A percentile compares a stretch with the other conserved stretches of the same genome.
These are phyloP conservation scores for Dryadomyces quercivorus DNA, from an alignment of 2,329 filamentous ascomycete genomes.

Conservation along the genomic window DNA sequence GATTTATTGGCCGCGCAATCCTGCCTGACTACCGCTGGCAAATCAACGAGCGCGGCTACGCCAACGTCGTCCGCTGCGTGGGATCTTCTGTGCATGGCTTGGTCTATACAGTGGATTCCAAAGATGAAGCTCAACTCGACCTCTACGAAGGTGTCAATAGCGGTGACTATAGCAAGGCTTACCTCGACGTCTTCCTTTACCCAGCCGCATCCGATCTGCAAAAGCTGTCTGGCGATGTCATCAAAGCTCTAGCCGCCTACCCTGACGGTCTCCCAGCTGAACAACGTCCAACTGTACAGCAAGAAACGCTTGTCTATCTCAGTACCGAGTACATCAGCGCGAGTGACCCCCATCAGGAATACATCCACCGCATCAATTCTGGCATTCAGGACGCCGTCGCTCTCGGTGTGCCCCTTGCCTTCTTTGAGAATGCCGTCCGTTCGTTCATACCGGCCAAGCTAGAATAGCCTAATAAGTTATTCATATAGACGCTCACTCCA, in stretches of 20 bases:
- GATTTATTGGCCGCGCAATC: slow-evolving; percentile 24
- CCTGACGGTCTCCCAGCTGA: background rate
- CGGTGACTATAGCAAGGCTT: slow-evolving; percentile 25
- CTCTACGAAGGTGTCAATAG: slow-evolving; percentile 25
- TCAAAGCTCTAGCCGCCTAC: slow-evolving; percentile 9
- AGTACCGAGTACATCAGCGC: slow-evolving; percentile 20
- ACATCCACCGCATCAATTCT: slow-evolving; percentile 27
- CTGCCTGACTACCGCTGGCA: slow-evolving; percentile 29
- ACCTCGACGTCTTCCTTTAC: slow-evolving; percentile 21
- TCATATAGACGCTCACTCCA: too few species aligned
- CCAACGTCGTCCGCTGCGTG: slow-evolving; percentile 23
- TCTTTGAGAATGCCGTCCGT: background rate
- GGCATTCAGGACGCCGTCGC: slow-evolving; percentile 23
- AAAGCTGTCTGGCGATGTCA: background rate
- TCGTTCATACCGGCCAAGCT: background rate
- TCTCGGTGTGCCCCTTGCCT: slow-evolving; percentile 14
- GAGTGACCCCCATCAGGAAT: slow-evolving; percentile 25
- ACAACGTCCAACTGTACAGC: slow-evolving; percentile 2
- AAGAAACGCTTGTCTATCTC: slow-evolving; percentile 27
- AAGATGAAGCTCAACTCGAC: background rate
- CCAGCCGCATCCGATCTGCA: slow-evolving; percentile 16
- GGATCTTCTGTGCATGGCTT: slow-evolving; percentile 23
- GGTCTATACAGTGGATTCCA: slow-evolving; percentile 19
- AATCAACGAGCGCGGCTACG: slow-evolving; percentile 33
- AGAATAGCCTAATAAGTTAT: background rate